Percentiles rank a stretch among this genome's conserved stretches.
Evolutionary conservation across 1,284 basidiomycete genomes (phyloP).

Genomic region (Cerioporus squamosus): DNA sequence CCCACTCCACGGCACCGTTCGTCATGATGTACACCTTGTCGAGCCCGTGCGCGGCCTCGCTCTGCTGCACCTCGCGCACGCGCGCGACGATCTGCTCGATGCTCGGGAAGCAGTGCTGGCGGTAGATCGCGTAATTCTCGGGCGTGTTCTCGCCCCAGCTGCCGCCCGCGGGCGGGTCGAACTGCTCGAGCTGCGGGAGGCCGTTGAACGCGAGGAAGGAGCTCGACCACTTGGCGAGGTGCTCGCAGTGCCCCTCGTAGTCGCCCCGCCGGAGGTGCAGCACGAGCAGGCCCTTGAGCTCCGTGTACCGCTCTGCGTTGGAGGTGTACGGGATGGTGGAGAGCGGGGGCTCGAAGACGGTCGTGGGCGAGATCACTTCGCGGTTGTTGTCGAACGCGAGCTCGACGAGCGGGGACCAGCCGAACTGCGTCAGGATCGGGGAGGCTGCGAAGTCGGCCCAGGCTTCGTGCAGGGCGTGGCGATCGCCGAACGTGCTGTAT

Average conservation of each 20-base stretch:
- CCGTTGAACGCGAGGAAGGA: constrained; percentile 48
- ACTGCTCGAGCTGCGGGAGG: constrained; percentile 47
- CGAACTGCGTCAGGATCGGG: constrained; percentile 41
- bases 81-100: constrained; percentile 47
- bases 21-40: constrained; percentile 58
- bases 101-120: constrained; percentile 51
- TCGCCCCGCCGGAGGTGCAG: constrained; percentile 69
- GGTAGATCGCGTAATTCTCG: constrained; percentile 38
- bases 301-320: constrained; percentile 26
- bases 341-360: constrained; percentile 21
- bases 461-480: constrained; percentile 40
- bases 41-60: constrained; percentile 32
- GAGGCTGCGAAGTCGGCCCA: constrained; percentile 42
- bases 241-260: constrained; percentile 54
- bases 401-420: constrained; percentile 46
- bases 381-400: constrained; percentile 43
- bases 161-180: constrained; percentile 34
- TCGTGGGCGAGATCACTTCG: constrained; percentile 35
- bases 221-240: constrained; percentile 48
- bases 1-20: constrained; percentile 48
- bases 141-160: constrained; percentile 33
- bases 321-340: constrained; percentile 16
- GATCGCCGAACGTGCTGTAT: constrained; percentile 41
- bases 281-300: constrained; percentile 50
- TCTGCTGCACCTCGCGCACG: constrained; percentile 41